phyloP scores from a whole-genome alignment of 306 rosid genomes.

The Prosopis cineraria region DNA sequence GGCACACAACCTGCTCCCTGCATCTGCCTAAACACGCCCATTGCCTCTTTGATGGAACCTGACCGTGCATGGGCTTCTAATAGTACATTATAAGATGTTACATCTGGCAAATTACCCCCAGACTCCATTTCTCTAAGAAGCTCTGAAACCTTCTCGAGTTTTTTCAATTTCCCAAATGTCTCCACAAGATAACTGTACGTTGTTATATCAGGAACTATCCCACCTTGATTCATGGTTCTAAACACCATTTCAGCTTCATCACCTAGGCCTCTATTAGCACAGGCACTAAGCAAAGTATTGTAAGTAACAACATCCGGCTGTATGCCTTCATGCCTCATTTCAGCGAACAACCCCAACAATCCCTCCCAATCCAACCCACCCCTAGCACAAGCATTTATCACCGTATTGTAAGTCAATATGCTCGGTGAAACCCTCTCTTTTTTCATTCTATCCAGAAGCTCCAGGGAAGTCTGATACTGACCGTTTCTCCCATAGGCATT shows the following conservation, averaged over 20 bases:
- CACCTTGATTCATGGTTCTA: slow-evolving; percentile 94
- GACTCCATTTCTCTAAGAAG: slow-evolving; percentile 88
- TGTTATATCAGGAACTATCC: slow-evolving; percentile 77
- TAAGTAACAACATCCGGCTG: slow-evolving; percentile 87
- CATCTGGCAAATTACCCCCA: slow-evolving; percentile 85
- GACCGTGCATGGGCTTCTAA: slow-evolving; percentile 70
- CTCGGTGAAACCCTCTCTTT: slow-evolving; percentile 76
- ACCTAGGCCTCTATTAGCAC: slow-evolving; percentile 78
- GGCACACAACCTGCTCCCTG: slow-evolving; percentile 87
- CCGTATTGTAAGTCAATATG: slow-evolving; percentile 85
- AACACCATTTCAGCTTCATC: slow-evolving; percentile 96
- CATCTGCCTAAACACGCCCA: slow-evolving; percentile 91
- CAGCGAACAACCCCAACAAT: slow-evolving; percentile 87
- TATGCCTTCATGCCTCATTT: slow-evolving; percentile 96
- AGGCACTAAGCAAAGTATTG: slow-evolving; percentile 88
- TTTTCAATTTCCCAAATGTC: slow-evolving; percentile 76
- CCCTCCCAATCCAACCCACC: slow-evolving; percentile 98
- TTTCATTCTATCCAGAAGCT: slow-evolving; percentile 74
- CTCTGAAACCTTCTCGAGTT: slow-evolving; percentile 73
- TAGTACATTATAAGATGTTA: slow-evolving; percentile 83
- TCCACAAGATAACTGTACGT: slow-evolving; percentile 79
- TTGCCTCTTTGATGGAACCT: slow-evolving; percentile 76
- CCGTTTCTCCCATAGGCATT: slow-evolving; percentile 97
- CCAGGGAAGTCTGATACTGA: slow-evolving; percentile 65
- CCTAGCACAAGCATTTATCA: slow-evolving; percentile 89